Percentiles rank a stretch among this genome's conserved stretches.
Conservation (phyloP, 2,329 filamentous ascomycete genomes). For the Fusarium anguioides region DNA sequence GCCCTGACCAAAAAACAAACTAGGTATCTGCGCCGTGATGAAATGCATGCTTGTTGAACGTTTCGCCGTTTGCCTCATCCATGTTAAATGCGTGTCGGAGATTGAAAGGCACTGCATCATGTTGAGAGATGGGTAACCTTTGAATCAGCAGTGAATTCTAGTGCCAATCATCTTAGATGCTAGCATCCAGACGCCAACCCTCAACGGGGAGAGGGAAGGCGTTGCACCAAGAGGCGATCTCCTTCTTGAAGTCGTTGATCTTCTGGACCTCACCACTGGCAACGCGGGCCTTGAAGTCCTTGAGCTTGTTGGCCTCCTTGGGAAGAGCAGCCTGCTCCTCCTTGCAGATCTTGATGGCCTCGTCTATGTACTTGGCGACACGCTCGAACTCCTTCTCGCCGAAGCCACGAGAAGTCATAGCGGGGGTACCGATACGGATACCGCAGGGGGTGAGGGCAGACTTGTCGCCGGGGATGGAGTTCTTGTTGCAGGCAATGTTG, state of each 20-base stretch:
- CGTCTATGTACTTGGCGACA: conserved; percentile 89
- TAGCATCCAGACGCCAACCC: conserved; percentile 73
- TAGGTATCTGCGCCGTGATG: conserved; percentile 47
- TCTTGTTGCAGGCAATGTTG: conserved; percentile 99
- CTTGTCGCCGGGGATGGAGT: conserved; percentile 97
- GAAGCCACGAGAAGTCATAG: conserved; percentile 97
- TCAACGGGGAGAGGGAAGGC: conserved; percentile 93
- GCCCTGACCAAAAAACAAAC: conserved; percentile 33
- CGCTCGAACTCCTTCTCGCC: conserved; percentile 91
- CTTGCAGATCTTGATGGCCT: conserved; percentile 89
- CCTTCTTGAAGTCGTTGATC: conserved; percentile 87
- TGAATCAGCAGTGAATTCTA: conserved; percentile 2
- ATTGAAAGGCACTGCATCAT: conserved; percentile 27
- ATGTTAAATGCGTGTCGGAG: conserved; percentile 46
- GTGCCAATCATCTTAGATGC: conserved; percentile 57
- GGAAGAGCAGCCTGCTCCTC: conserved; percentile 85
- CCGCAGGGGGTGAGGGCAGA: conserved; percentile 93
- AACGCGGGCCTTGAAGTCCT: conserved; percentile 98
- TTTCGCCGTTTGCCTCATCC: conserved; percentile 49
- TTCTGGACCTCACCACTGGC: conserved; percentile 79
- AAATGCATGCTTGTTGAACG: conserved; percentile 50
- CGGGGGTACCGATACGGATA: conserved; percentile 95
- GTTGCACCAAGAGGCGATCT: conserved; percentile 88
- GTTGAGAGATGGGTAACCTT: conserved; percentile 22
- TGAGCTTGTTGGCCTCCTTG: conserved; percentile 99